Evolutionary conservation across 495 filamentous ascomycete species (phyloP).

Genomic region (Cercophora samala): DNA sequence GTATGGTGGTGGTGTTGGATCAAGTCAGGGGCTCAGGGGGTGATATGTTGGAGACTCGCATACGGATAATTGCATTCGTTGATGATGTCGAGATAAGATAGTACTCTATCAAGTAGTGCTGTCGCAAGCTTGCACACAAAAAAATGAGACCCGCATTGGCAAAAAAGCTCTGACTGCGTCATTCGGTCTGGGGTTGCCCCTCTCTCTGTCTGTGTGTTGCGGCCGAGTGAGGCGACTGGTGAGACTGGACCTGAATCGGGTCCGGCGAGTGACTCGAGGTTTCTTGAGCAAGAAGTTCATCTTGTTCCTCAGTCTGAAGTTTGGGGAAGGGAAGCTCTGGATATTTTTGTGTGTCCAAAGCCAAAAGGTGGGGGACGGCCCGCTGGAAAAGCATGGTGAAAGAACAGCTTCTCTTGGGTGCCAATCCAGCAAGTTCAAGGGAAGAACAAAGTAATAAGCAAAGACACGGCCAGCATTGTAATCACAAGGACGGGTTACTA

Average conservation of each 20-base stretch:
- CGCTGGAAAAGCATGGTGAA: not conserved
- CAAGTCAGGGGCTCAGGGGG: slow-evolving; percentile 5
- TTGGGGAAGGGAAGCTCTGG: not conserved
- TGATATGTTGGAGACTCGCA: not conserved
- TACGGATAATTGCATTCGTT: not conserved
- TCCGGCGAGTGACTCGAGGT: not conserved
- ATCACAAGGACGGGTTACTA: not conserved
- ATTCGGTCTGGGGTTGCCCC: no score
- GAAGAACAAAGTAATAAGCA: not conserved
- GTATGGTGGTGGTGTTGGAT: not conserved
- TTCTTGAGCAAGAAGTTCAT: not conserved
- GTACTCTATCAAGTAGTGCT: not conserved
- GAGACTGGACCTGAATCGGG: not conserved
- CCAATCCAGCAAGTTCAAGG: not conserved
- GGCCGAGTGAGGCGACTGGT: not conserved
- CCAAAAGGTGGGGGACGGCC: not conserved
- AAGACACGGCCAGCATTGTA: not conserved
- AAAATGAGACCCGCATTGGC: not conserved
- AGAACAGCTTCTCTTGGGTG: not conserved
- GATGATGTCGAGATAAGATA: not conserved
- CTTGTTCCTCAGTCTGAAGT: not conserved
- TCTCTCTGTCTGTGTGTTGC: not conserved
- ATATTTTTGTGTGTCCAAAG: not conserved
- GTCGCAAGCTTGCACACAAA: no score
- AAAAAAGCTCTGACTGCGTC: not conserved